Conservation (phyloP, 345 rosid genomes). For the Eucalyptus cloeziana region DNA sequence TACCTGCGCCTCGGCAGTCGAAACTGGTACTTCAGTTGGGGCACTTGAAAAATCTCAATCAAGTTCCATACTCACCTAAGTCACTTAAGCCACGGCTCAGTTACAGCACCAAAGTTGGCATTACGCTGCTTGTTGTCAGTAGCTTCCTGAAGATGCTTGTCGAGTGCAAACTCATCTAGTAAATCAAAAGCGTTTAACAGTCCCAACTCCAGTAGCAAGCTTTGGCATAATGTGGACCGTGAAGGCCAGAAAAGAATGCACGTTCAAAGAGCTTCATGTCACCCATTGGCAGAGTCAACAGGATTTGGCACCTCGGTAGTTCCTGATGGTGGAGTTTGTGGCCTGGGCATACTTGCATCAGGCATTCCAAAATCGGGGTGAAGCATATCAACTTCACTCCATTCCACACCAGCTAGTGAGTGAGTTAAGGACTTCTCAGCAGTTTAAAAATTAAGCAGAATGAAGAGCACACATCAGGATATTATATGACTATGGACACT, state of each 20-base stretch:
- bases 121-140: not conserved
- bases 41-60: not conserved
- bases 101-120: not conserved
- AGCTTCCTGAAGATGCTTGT: not conserved
- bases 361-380: slow-evolving; percentile 45
- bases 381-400: slow-evolving; percentile 35
- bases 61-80: not conserved
- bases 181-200: not conserved
- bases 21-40: not conserved
- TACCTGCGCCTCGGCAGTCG: not conserved
- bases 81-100: not conserved
- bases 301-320: slow-evolving; percentile 18
- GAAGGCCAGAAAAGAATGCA: not conserved
- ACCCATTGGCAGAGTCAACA: slow-evolving; percentile 22
- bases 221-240: not conserved
- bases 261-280: not conserved
- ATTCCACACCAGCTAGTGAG: slow-evolving; percentile 46
- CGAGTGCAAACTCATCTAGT: not conserved
- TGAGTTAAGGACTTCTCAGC: slow-evolving; percentile 35
- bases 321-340: slow-evolving; percentile 40
- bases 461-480: not conserved
- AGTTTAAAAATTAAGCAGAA: not conserved
- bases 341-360: slow-evolving; percentile 31
- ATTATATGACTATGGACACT: not conserved
- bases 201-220: not conserved